These are phyloP conservation scores for Candida piceae DNA, from an alignment of 805 yeast species.

Conservation along the genomic window DNA sequence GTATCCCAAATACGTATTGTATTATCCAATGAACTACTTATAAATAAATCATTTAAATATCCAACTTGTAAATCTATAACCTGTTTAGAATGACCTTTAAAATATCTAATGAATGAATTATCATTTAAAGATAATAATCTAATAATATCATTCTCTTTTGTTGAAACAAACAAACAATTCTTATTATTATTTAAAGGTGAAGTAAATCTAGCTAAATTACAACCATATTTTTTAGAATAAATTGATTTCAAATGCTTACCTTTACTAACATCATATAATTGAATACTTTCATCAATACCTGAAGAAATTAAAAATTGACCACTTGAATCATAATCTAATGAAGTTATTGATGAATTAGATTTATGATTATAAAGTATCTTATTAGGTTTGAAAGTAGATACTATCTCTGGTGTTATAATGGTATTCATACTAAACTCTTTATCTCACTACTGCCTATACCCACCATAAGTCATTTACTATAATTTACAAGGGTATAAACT, in stretches of 20 bases:
- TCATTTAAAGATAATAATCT: slow-evolving; percentile 73
- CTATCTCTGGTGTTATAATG: slow-evolving; percentile 1
- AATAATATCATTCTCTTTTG: slow-evolving; percentile 70
- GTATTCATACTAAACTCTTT: no score
- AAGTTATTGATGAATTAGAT: slow-evolving; percentile 51
- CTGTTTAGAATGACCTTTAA: slow-evolving; percentile 76
- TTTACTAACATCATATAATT: slow-evolving; percentile 66
- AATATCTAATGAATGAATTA: slow-evolving; percentile 78
- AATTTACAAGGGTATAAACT: no score
- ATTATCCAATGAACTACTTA: slow-evolving; percentile 69
- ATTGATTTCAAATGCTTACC: slow-evolving; percentile 69
- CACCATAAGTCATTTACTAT: no score
- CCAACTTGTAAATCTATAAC: slow-evolving; percentile 71
- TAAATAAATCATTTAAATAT: slow-evolving; percentile 60
- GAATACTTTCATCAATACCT: slow-evolving; percentile 78
- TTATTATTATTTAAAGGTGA: slow-evolving; percentile 64
- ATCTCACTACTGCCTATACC: no score
- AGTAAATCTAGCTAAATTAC: slow-evolving; percentile 79
- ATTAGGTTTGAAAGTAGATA: slow-evolving; percentile 25
- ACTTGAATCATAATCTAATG: slow-evolving; percentile 74
- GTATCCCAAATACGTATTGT: slow-evolving; percentile 88
- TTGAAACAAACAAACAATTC: slow-evolving; percentile 73
- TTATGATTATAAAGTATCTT: slow-evolving; percentile 40
- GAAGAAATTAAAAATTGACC: slow-evolving; percentile 75
- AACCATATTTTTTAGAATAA: slow-evolving; percentile 87